Base-by-base conservation (phyloP, 1,139 yeast species). In the Hansenula sp. region DNA sequence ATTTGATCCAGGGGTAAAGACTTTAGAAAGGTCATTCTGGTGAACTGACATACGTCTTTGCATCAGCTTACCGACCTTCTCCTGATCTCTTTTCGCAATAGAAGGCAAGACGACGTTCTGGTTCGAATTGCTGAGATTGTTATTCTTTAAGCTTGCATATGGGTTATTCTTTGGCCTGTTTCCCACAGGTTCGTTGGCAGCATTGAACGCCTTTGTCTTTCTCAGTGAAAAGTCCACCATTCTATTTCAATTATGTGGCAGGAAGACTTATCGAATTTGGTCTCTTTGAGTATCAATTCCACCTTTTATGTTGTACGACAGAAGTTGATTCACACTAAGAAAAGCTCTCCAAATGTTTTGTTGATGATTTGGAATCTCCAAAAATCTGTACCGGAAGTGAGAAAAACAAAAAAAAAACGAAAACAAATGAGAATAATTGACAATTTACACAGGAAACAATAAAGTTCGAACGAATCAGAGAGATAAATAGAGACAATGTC, bases 401-500 rank as follows among this genome's bases (percentile, higher is more conserved):
- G n/a, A 21, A 21, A 9, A 21, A 21, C 25, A 9, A 21, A 6
- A 18, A 32, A 24, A 29, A 13, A 33, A n/a, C n/a, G n/a, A 40
- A 35, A 40, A 35, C 35, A 38, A 17, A 27, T 5, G 5, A 27
- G 11, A 27, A 16, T 8, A 18, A 8, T 27, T 24, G 9, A 12
- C 21, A 27, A 9, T 7, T 19, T 17, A 17, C 3, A n/a, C 4
- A 16, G 21, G 17, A 18, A 7, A 15, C 27, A 42, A 32, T 32
- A 19, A 32, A 12, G 25, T 27, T 2, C 15, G 28, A 11, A 10
- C 24, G 18, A 25, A 35, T 17, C 5, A 19, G 16, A 19, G 12
- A 28, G 12, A 36, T 9, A 25, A 36, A 13, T n/a, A n/a, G n/a
- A n/a, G 18, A 19, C 15, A 7, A 89, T 89, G 96, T 84, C 96